Conservation (phyloP, 352 stramenopile species). For the Peronospora tabacina region DNA sequence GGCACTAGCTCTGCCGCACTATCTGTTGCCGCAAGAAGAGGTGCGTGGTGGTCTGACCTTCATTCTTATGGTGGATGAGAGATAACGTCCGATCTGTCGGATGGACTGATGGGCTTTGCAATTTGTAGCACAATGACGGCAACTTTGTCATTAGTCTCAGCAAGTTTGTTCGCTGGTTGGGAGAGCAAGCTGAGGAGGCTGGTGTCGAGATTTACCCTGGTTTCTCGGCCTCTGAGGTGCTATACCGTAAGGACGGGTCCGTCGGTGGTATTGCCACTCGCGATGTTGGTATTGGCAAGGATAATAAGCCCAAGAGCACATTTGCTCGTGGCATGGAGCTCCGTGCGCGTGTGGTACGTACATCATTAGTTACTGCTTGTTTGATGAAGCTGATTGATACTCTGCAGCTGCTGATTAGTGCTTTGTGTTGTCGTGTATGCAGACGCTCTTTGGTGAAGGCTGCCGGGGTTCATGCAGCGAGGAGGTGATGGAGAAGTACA, state of each 20-base stretch:
- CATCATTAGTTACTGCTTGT: neutral
- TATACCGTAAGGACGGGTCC: conserved; percentile 72
- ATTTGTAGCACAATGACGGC: conserved; percentile 91
- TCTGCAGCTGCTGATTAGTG: conserved; percentile 5
- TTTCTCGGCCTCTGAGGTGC: conserved; percentile 93
- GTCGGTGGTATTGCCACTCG: conserved; percentile 94
- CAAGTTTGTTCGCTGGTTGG: conserved; percentile 96
- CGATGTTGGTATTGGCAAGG: conserved; percentile 97
- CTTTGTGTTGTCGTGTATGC: conserved; percentile 21
- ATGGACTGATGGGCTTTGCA: conserved; percentile 18
- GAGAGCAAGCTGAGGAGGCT: conserved; percentile 92
- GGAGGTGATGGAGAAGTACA: conserved; percentile 94
- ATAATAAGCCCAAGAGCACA: conserved; percentile 91
- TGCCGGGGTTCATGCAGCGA: conserved; percentile 95
- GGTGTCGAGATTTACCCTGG: conserved; percentile 99
- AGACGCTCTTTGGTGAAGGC: conserved; percentile 98
- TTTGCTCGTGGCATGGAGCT: conserved; percentile 98
- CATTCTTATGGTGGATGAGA: conserved; percentile 4
- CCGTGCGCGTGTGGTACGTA: conserved; percentile 69
- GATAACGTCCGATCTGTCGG: conserved; percentile 2
- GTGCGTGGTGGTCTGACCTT: conserved; percentile 16
- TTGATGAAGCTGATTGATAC: neutral
- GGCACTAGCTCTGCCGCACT: conserved; percentile 83
- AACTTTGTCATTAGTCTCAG: conserved; percentile 98
- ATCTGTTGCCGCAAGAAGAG: conserved; percentile 91